phyloP scores from a whole-genome alignment of 352 stramenopile genomes.

The Phytopythium vexans region DNA sequence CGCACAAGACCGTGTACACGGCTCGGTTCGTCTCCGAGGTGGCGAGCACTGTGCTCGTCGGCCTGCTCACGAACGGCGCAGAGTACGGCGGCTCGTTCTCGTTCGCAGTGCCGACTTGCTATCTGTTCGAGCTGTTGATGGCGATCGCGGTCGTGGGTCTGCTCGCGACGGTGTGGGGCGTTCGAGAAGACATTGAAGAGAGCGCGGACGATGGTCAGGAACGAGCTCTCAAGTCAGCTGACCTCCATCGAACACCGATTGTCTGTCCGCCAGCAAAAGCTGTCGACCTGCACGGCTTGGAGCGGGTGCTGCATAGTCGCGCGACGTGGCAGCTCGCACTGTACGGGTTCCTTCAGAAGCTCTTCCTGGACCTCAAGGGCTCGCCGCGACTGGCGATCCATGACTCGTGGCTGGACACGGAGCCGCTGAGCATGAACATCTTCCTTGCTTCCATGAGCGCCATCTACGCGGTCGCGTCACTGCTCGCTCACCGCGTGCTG shows the following conservation, averaged over 20 bases:
- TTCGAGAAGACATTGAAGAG: conserved; percentile 32
- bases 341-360: conserved; percentile 70
- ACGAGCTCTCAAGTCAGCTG: no score
- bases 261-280: no score
- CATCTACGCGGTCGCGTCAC: conserved; percentile 49
- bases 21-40: conserved; percentile 57
- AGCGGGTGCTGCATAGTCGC: conserved; percentile 52
- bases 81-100: conserved; percentile 50
- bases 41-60: conserved; percentile 47
- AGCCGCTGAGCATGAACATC: conserved; percentile 59
- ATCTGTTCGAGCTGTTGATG: conserved; percentile 35
- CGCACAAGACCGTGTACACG: conserved; percentile 53
- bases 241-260: no score
- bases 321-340: conserved; percentile 70
- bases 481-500: conserved; percentile 51
- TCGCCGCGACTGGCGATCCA: conserved; percentile 51
- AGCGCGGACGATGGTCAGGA: conserved; percentile 5
- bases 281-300: conserved; percentile 41
- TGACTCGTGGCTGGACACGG: conserved; percentile 56
- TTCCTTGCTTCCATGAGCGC: conserved; percentile 52
- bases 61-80: conserved; percentile 55
- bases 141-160: conserved; percentile 29
- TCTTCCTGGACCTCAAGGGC: conserved; percentile 58
- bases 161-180: conserved; percentile 28
- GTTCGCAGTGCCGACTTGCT: conserved; percentile 35